Conservation (phyloP, 345 rosid species). For the Trapa bicornis region DNA sequence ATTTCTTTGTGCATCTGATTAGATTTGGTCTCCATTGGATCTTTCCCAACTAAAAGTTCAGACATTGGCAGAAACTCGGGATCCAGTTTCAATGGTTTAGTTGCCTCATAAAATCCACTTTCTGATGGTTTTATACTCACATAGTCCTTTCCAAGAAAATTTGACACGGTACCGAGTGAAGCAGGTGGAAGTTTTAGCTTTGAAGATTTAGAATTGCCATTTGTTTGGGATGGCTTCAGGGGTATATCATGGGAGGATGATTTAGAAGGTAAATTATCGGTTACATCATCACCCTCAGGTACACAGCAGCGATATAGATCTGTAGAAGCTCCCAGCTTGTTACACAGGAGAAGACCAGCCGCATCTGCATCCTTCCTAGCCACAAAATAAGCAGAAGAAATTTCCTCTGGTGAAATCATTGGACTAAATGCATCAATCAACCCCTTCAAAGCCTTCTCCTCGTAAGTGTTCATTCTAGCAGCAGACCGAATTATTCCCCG, state of each 20-base stretch:
- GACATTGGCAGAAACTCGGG: conserved; percentile 20
- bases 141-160: too few relatives aligned
- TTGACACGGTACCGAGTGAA: conserved; percentile 30
- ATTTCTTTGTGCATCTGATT: conserved; percentile 23
- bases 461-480: neutral
- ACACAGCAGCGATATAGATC: conserved; percentile 10
- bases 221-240: conserved; percentile 7
- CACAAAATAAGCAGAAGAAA: conserved; percentile 15
- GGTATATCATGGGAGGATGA: conserved; percentile 8
- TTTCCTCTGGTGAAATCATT: conserved; percentile 20
- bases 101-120: conserved; percentile 13
- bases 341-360: conserved; percentile 30
- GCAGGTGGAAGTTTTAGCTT: conserved; percentile 31
- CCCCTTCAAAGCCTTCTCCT: conserved; percentile 2
- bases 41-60: conserved; percentile 17
- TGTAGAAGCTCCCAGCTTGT: conserved; percentile 15
- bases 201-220: conserved; percentile 18
- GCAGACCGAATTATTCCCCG: neutral
- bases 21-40: conserved; percentile 9
- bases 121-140: neutral
- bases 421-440: neutral
- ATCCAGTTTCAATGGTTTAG: conserved; percentile 44
- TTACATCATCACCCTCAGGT: neutral
- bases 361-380: conserved; percentile 21
- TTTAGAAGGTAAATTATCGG: conserved; percentile 10